A percentile compares a stretch with the other conserved stretches of the same genome.
These are phyloP conservation scores for Avena sativa DNA, from an alignment of 176 grass and related monocot genomes.

Conservation along the genomic window DNA sequence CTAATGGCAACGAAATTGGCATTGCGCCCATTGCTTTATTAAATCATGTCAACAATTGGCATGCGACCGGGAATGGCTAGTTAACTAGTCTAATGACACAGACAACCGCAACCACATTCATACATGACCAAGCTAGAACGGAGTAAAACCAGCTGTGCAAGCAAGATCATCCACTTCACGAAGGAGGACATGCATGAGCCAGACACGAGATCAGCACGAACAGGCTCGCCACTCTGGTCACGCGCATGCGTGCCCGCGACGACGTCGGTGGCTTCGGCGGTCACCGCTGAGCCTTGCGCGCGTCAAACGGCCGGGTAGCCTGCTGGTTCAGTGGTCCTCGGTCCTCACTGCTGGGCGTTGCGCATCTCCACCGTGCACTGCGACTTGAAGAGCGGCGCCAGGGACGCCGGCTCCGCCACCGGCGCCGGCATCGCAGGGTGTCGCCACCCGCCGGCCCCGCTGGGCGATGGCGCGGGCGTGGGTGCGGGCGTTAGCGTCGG, in stretches of 20 bases:
- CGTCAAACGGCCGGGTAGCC: neutral
- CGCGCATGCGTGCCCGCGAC: neutral
- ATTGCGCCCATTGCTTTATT: slow-evolving; percentile 19
- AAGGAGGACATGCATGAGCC: too few relatives aligned
- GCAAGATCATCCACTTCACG: slow-evolving; percentile 26
- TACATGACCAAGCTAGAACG: slow-evolving; percentile 18
- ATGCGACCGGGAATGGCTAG: too few relatives aligned
- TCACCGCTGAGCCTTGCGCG: neutral
- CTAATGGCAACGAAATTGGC: neutral
- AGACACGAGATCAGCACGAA: slow-evolving; percentile 7
- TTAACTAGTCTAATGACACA: slow-evolving; percentile 28
- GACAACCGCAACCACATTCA: slow-evolving; percentile 29
- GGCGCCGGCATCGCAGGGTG: slow-evolving; percentile 57
- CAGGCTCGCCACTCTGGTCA: neutral
- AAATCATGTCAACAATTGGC: neutral
- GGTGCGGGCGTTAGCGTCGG: neutral
- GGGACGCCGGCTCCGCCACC: slow-evolving; percentile 56
- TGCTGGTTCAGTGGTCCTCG: neutral
- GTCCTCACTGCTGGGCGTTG: slow-evolving; percentile 46
- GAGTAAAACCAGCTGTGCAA: neutral
- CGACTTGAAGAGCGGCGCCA: slow-evolving; percentile 52
- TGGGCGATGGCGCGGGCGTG: neutral
- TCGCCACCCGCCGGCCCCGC: slow-evolving; percentile 41
- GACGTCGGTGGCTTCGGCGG: neutral
- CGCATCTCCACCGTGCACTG: slow-evolving; percentile 54